These are phyloP conservation scores for Kodamaea nitidulidarum DNA, from an alignment of 805 yeast species.

Conservation along the genomic window DNA sequence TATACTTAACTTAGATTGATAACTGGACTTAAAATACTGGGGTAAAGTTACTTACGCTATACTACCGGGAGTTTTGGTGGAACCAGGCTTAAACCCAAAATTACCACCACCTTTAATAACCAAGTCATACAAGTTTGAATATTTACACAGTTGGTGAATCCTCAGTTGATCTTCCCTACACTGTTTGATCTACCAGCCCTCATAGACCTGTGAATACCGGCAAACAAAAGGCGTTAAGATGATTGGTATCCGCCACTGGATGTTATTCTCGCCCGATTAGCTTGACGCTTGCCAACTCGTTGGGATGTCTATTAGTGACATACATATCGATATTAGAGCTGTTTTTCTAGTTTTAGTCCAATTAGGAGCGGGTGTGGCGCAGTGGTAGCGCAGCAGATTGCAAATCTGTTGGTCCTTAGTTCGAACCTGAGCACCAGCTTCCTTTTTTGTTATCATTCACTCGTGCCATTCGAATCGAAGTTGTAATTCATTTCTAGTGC, in stretches of 20 bases:
- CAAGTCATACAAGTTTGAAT: too few species aligned
- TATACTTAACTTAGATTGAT: too few species aligned
- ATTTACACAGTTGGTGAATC: too few species aligned
- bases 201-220: slow-evolving; percentile 19
- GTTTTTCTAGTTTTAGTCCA: too few species aligned
- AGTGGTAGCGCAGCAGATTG: slow-evolving; percentile 99
- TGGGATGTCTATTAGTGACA: slow-evolving; percentile 38
- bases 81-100: too few species aligned
- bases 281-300: slow-evolving; percentile 52
- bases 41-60: too few species aligned
- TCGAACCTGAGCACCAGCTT: slow-evolving; percentile 81
- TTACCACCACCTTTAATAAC: too few species aligned
- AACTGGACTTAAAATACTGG: too few species aligned
- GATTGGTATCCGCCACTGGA: slow-evolving; percentile 33
- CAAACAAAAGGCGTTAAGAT: slow-evolving; percentile 44
- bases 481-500: too few species aligned
- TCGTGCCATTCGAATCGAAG: neutral
- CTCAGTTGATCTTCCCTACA: too few species aligned
- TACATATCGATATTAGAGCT: too few species aligned
- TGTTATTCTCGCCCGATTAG: slow-evolving; percentile 42
- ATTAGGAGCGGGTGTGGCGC: slow-evolving; percentile 70
- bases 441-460: neutral
- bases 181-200: slow-evolving; percentile 49
- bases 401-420: slow-evolving; percentile 98
- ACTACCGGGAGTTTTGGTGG: too few species aligned